Percentiles rank a stretch among this genome's conserved stretches.
These are phyloP conservation scores for Kitagawia praeruptora DNA, from an alignment of 129 eudicot genomes.

Conservation along the genomic window DNA sequence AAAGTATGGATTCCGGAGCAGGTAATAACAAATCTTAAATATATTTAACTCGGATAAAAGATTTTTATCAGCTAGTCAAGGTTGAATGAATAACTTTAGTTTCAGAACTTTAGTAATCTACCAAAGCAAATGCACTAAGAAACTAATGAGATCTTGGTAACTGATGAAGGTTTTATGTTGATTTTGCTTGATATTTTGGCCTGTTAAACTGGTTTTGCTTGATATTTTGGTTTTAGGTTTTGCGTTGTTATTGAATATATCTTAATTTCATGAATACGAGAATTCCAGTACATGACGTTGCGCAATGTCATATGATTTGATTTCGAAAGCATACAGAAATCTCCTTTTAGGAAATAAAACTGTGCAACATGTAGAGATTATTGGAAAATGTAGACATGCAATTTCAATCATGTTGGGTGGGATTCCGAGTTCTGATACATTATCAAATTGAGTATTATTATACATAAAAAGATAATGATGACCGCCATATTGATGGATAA, in stretches of 20 bases:
- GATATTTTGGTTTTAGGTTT: no score
- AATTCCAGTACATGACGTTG: not conserved
- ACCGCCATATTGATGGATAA: no score
- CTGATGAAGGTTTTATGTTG: not conserved
- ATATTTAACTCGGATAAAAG: not conserved
- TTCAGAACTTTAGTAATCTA: not conserved
- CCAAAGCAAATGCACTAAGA: not conserved
- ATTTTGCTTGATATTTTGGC: not conserved
- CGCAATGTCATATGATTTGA: not conserved
- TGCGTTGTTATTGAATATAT: not conserved
- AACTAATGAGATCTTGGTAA: not conserved
- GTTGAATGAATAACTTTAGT: not conserved
- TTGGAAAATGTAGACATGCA: not conserved
- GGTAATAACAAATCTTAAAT: conserved; percentile 25
- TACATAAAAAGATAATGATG: no score
- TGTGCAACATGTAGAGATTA: not conserved
- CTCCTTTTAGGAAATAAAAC: not conserved
- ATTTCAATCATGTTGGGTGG: not conserved
- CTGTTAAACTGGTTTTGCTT: not conserved
- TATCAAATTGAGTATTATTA: not conserved
- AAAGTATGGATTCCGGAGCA: conserved; percentile 90
- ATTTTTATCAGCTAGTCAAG: not conserved
- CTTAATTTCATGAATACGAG: not conserved
- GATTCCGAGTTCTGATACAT: not conserved
- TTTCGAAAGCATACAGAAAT: no score